These are phyloP conservation scores for Neocucurbitaria cava DNA, from an alignment of 2,329 filamentous ascomycete species.

Conservation along the genomic window DNA sequence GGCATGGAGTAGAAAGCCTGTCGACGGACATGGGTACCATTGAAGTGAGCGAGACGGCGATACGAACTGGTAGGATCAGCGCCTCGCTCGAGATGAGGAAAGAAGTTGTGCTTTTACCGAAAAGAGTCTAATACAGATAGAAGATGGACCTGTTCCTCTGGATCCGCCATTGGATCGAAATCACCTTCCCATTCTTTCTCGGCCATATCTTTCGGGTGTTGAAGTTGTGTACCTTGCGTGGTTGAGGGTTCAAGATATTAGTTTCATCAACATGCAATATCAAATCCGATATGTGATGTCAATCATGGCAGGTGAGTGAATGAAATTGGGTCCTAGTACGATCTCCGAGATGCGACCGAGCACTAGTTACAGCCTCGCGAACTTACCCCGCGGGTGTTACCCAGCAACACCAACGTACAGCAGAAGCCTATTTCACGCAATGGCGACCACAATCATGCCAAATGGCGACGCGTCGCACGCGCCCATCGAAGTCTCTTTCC, in stretches of 20 bases:
- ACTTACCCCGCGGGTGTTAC: not conserved
- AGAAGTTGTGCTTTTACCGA: constrained; percentile 63
- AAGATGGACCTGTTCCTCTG: constrained; percentile 80
- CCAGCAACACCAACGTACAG: constrained; percentile 1
- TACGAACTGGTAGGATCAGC: constrained; percentile 69
- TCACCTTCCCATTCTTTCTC: constrained; percentile 64
- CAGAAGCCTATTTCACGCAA: constrained; percentile 12
- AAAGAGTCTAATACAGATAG: constrained; percentile 88
- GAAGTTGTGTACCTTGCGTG: not conserved
- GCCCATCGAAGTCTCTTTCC: constrained; percentile 63
- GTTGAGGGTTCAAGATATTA: no score
- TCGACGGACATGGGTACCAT: constrained; percentile 87
- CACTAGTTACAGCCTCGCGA: not conserved
- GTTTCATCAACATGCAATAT: no score
- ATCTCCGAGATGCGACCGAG: not conserved
- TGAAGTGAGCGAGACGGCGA: constrained; percentile 82
- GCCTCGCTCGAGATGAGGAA: not conserved
- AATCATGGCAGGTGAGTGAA: no score
- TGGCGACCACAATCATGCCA: constrained; percentile 20
- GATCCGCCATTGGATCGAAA: constrained; percentile 72
- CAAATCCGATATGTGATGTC: not conserved
- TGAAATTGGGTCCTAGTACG: no score
- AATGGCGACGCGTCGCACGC: constrained; percentile 34
- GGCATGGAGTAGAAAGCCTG: constrained; percentile 94
- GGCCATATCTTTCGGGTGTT: constrained; percentile 19